Evolutionary conservation across 768 basidiomycete genomes (phyloP).

Genomic region (Pleurotus tuber-regium): DNA sequence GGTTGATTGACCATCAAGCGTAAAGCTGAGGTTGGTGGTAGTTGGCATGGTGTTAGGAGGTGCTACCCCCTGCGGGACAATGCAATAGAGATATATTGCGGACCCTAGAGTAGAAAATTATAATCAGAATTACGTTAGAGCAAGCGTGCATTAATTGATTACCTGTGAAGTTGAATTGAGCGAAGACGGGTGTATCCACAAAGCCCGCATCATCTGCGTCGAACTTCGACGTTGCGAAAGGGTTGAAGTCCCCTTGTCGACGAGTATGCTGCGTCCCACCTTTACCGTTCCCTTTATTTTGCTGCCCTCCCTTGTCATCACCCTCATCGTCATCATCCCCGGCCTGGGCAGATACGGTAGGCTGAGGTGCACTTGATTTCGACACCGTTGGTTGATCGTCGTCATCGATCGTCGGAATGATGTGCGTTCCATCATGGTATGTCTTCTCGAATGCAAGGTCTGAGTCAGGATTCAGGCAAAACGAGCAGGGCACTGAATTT

Average conservation of each 20-base stretch:
- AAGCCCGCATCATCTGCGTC: constrained; percentile 28
- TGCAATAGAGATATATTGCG: constrained; percentile 44
- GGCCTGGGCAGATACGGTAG: background rate
- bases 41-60: constrained; percentile 28
- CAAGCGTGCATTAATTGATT: constrained; percentile 9
- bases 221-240: constrained; percentile 15
- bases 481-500: constrained; percentile 25
- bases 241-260: constrained; percentile 3
- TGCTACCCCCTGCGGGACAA: constrained; percentile 29
- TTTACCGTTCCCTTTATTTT: constrained; percentile 11
- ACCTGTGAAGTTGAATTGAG: constrained; percentile 46
- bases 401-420: constrained; percentile 13
- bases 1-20: constrained; percentile 33
- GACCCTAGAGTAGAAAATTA: constrained; percentile 33
- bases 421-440: constrained; percentile 35
- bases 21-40: constrained; percentile 41
- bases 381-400: constrained; percentile 17
- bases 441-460: constrained; percentile 23
- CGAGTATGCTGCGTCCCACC: constrained; percentile 7
- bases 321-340: constrained; percentile 9
- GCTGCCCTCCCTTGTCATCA: constrained; percentile 10
- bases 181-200: constrained; percentile 28
- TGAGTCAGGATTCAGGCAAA: constrained; percentile 27
- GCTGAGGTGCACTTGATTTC: background rate
- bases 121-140: constrained; percentile 2